phyloP scores from a whole-genome alignment of 2,329 filamentous ascomycete genomes.

The Pseudocercospora macadamiae region DNA sequence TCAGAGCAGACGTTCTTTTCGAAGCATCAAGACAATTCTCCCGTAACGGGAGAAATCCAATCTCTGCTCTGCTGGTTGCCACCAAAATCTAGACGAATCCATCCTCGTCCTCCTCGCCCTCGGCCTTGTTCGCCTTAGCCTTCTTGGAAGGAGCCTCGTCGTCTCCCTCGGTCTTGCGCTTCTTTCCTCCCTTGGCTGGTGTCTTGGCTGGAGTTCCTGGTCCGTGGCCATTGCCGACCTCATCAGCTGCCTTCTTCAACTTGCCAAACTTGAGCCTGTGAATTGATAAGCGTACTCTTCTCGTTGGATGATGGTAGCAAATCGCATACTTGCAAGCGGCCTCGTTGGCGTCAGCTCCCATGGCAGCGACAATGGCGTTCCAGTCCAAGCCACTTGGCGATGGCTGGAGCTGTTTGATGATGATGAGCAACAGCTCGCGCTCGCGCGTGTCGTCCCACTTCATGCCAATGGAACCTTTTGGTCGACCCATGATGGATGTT shows the following conservation, averaged over 20 bases:
- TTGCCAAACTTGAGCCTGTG: constrained; percentile 12
- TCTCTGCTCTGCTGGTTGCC: too few relatives aligned
- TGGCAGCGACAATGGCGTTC: constrained; percentile 7
- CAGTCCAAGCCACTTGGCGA: constrained; percentile 2
- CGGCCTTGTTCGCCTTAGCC: background rate
- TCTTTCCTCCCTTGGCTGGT: constrained; percentile 4
- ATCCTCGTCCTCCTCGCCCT: constrained; percentile 4
- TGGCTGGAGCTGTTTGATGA: constrained; percentile 8
- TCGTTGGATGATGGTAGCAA: background rate
- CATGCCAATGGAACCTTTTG: background rate
- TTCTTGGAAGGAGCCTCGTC: constrained; percentile 6
- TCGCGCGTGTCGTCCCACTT: constrained; percentile 17
- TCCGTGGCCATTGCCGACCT: background rate
- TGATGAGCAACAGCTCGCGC: constrained; percentile 12
- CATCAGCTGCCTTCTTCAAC: constrained; percentile 13
- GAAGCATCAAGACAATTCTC: too few relatives aligned
- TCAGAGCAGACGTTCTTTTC: too few relatives aligned
- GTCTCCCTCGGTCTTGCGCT: constrained; percentile 8
- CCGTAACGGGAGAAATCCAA: too few relatives aligned
- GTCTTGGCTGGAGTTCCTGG: constrained; percentile 1
- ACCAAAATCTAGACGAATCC: constrained; percentile 1
- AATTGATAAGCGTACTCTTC: background rate
- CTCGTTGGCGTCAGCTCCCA: constrained; percentile 10
- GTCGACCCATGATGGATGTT: background rate
- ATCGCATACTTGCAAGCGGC: background rate